Conservation (phyloP, 1,284 basidiomycete genomes). For the Puccinia hordei region DNA sequence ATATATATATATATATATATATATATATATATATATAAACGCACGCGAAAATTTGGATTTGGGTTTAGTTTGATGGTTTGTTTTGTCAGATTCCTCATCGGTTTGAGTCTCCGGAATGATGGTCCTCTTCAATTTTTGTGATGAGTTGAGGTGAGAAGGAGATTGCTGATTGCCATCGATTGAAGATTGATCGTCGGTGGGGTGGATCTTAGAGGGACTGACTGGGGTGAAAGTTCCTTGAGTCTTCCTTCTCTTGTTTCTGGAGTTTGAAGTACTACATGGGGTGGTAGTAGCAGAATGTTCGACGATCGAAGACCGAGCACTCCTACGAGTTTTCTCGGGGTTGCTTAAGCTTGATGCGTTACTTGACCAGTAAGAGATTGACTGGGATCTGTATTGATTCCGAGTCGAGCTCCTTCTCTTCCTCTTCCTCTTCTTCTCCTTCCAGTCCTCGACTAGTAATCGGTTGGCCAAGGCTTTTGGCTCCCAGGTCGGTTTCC, state of each 20-base stretch:
- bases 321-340: background rate
- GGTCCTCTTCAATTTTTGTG: background rate
- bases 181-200: background rate
- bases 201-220: background rate
- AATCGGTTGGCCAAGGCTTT: background rate
- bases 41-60: background rate
- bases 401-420: background rate
- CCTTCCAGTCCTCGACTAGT: conserved; percentile 19
- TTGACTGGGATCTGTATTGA: background rate
- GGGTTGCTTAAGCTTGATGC: background rate
- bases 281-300: background rate
- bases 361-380: background rate
- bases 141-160: background rate
- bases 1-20: too few species aligned
- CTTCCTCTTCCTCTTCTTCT: conserved; percentile 17
- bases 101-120: conserved; percentile 27
- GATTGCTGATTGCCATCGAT: background rate
- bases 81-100: background rate
- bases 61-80: background rate
- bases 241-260: background rate
- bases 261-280: too few species aligned
- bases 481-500: conserved; percentile 32
- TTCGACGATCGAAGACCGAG: background rate
- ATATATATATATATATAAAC: too few species aligned
- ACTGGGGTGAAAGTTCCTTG: background rate